phyloP scores from a whole-genome alignment of 2,329 filamentous ascomycete genomes.

The Harringtonia lauricola region DNA sequence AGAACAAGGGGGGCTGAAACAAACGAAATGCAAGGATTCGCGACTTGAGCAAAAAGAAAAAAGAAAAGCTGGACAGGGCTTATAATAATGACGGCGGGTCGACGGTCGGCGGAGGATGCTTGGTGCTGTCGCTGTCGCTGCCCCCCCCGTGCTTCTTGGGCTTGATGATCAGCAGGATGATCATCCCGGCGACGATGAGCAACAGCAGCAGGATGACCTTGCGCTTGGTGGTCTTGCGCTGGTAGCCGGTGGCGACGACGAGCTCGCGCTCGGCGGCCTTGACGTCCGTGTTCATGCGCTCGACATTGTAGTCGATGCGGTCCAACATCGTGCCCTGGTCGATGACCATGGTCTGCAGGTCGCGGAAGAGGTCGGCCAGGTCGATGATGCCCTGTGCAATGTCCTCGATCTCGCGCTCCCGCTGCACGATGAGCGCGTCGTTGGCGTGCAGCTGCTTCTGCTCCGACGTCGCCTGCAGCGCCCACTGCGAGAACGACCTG shows the following conservation, averaged over 20 bases:
- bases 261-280: constrained; percentile 90
- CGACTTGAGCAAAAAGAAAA: no score
- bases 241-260: constrained; percentile 78
- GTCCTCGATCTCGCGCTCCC: constrained; percentile 93
- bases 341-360: constrained; percentile 91
- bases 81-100: no score
- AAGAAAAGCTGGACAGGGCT: no score
- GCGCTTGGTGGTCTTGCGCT: constrained; percentile 77
- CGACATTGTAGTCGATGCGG: constrained; percentile 96
- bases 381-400: constrained; percentile 98
- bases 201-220: constrained; percentile 87
- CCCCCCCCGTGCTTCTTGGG: constrained; percentile 42
- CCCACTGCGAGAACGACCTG: constrained; percentile 80
- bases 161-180: constrained; percentile 76
- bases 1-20: no score
- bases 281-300: constrained; percentile 87
- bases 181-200: constrained; percentile 72
- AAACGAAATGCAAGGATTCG: no score
- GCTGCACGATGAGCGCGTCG: constrained; percentile 76
- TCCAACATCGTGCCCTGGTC: constrained; percentile 86
- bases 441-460: constrained; percentile 60
- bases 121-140: background rate
- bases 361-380: constrained; percentile 90
- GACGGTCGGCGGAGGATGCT: no score
- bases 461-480: constrained; percentile 62